Conservation (phyloP, 2,329 filamentous ascomycete species). For the Penicillium sp. region DNA sequence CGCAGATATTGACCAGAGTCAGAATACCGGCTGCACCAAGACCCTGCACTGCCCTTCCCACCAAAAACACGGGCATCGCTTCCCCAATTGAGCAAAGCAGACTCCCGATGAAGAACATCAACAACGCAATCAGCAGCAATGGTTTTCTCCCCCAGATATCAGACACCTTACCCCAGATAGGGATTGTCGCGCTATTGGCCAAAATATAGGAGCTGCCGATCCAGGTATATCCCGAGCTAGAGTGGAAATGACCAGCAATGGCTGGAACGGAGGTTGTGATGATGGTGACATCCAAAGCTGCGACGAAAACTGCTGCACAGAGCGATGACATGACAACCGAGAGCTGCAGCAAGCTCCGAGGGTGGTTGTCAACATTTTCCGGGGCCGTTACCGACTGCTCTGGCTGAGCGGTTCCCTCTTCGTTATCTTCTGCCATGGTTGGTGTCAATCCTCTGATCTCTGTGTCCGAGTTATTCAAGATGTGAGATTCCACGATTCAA, state of each 20-base stretch:
- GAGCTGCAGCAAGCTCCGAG: neutral
- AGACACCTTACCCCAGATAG: slow-evolving; percentile 66
- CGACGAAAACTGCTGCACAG: neutral
- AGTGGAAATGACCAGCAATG: slow-evolving; percentile 62
- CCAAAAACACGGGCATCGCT: slow-evolving; percentile 54
- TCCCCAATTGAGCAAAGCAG: slow-evolving; percentile 50
- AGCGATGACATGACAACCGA: neutral
- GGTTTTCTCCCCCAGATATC: slow-evolving; percentile 62
- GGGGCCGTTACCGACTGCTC: neutral
- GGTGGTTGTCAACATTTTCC: neutral
- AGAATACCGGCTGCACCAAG: slow-evolving; percentile 54
- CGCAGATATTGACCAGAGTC: slow-evolving; percentile 53
- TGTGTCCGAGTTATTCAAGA: neutral
- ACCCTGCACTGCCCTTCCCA: slow-evolving; percentile 55
- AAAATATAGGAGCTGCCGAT: slow-evolving; percentile 73
- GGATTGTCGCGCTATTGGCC: slow-evolving; percentile 65
- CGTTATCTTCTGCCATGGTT: neutral
- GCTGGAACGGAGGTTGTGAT: slow-evolving; percentile 63
- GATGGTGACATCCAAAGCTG: slow-evolving; percentile 42
- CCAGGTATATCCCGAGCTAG: slow-evolving; percentile 72
- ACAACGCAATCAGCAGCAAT: slow-evolving; percentile 50
- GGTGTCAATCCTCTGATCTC: too few relatives aligned
- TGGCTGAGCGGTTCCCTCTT: neutral
- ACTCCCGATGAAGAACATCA: slow-evolving; percentile 51
- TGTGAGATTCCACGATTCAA: neutral